These are phyloP conservation scores for Phialophora verrucosa DNA, from an alignment of 2,329 filamentous ascomycete species.

Conservation along the genomic window DNA sequence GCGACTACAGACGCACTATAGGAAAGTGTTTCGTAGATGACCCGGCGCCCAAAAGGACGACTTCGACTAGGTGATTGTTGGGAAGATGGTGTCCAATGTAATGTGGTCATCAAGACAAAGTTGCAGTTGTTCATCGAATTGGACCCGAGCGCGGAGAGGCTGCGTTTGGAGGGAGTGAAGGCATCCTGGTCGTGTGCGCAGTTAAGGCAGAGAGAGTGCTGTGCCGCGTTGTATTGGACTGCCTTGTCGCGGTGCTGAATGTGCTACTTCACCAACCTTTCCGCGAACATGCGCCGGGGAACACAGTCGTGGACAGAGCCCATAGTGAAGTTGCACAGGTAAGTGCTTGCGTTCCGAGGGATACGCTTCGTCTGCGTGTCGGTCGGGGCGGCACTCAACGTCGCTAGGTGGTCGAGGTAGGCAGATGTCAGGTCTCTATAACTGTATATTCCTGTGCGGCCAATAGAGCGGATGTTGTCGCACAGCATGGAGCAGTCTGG, in stretches of 20 bases:
- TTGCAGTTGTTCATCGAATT: background rate
- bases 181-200: background rate
- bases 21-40: background rate
- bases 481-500: background rate
- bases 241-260: background rate
- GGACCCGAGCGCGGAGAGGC: background rate
- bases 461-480: background rate
- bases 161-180: background rate
- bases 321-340: background rate
- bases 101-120: background rate
- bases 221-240: background rate
- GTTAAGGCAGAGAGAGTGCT: background rate
- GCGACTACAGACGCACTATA: background rate
- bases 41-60: background rate
- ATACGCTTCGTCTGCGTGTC: background rate
- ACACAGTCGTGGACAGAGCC: background rate
- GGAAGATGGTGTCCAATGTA: background rate
- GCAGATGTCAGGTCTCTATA: background rate
- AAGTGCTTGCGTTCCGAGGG: background rate
- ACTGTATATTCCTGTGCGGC: background rate
- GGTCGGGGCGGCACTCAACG: no score
- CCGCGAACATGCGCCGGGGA: background rate
- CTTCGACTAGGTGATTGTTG: background rate
- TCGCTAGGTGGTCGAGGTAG: background rate
- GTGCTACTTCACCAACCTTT: background rate